A percentile compares a stretch with the other conserved stretches of the same genome.
Evolutionary conservation across 1,284 basidiomycete species (phyloP).

Genomic region (Serendipita sp.): DNA sequence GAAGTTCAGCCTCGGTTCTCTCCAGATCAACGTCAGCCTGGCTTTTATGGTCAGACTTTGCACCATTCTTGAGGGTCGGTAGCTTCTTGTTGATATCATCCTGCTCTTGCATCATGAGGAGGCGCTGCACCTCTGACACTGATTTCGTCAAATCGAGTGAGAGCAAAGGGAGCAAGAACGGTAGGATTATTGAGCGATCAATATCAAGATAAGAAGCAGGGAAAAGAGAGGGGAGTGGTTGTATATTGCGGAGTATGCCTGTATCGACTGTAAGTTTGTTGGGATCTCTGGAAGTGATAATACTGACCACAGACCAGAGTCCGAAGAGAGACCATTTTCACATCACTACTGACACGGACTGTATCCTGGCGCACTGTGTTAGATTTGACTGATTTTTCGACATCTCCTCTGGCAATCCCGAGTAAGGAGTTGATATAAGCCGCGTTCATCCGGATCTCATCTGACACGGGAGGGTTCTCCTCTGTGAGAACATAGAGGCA

Average conservation of each 20-base stretch:
- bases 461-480: conserved; percentile 60
- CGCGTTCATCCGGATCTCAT: conserved; percentile 45
- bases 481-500: conserved; percentile 83
- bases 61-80: conserved; percentile 43
- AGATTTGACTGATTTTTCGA: conserved; percentile 19
- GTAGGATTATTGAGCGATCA: conserved; percentile 57
- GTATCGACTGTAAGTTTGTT: not conserved
- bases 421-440: conserved; percentile 58
- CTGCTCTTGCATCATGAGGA: conserved; percentile 4
- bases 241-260: conserved; percentile 68
- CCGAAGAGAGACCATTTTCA: conserved; percentile 39
- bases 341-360: conserved; percentile 22
- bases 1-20: conserved; percentile 55
- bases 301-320: conserved; percentile 58
- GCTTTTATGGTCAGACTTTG: conserved; percentile 60
- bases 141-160: conserved; percentile 46
- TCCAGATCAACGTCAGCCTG: conserved; percentile 55
- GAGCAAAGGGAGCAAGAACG: conserved; percentile 56
- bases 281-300: not conserved
- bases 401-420: conserved; percentile 37
- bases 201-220: conserved; percentile 50
- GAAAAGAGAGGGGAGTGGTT: conserved; percentile 53
- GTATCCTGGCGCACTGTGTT: conserved; percentile 24
- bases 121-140: conserved; percentile 22
- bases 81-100: conserved; percentile 19